Evolutionary conservation across 116 monocot species (phyloP), one percentile per base, ranked within the genome.

Genomic region (Papilionanthe hybrid): DNA sequence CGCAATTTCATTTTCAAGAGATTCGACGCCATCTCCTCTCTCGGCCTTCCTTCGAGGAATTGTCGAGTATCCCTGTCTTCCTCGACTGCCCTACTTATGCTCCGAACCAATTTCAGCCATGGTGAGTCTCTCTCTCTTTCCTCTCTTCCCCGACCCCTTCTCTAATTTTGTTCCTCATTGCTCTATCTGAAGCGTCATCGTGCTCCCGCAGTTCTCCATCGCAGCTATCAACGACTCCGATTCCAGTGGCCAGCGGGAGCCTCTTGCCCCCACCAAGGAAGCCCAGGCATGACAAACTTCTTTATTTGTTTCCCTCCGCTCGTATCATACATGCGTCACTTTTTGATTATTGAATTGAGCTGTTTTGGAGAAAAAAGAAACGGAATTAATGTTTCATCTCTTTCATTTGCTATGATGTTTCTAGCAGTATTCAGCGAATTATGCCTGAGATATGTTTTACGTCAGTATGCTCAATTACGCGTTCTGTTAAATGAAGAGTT

Each of bases 251-350:
- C 78, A 90, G 55, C 91, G 96, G 92, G 97, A 94, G 65, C 90
- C 91, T 76, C 94, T 94, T 81, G 97, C 97, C 8, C 97, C 96
- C 3, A 94, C 97, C 49, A 97, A 97, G 44, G 97, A 97, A 91
- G 97, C 97, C 4, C 89, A 91, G 92, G 92, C 75, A 72, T 37
- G 66, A 5, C 49, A 49, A 43, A 15, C 42, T 73, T 43, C 72
- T 25, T 9, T 69, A 37, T 37, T 44, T 73, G 45, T n/a, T 73
- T 44, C 23, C 44, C 42, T 72, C 44, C 41, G 0, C 22, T 73
- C 44, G 5, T 20, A 43, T 73, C 17, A 20, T 44, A 44, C 29
- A 20, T 18, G 73, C 22, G 7, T 10, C 17, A 1, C 44, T 18
- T 44, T 73, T 44, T 18, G 37, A 37, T 29, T 71, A 13, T 53